Evolutionary conservation across 108 stramenopile genomes (phyloP), one percentile per base, ranked within the genome.

Genomic region (Craspedostauros australis): DNA sequence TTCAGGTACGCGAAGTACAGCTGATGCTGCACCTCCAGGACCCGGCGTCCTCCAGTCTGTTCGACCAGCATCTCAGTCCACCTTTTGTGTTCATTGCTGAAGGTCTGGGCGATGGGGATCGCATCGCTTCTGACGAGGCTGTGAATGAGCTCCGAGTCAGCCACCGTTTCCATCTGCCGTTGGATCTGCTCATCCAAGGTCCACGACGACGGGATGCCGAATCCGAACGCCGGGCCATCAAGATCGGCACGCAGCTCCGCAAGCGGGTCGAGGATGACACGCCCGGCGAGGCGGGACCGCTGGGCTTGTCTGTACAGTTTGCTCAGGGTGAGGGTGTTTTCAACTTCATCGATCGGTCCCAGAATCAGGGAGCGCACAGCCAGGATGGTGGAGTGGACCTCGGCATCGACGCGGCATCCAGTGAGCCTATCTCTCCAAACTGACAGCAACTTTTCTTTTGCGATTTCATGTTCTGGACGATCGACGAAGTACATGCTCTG

Each of bases 1-100:
- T 96, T 96, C 30, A 95, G 60, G 68, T 69, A 93, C 18, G 95
- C 96, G 58, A 88, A 94, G 46, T 95, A 87, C 7, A 95, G 73
- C 28, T 73, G 69, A 53, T 94, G 86, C 66, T 94, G 91, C 9
- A 83, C 75, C 6, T 66, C 57, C 15, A 94, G 46, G 24, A 73
- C 62, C 27, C 22, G 20, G 22, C 73, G 34, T 0, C 84, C 82
- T 45, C 86, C 86, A n/a, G 86, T 79, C 18, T 79, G 64, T 1
- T 45, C 14, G 7, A 88, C 66, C 8, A 91, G 61, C 44, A 74
- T 54, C 16, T 60, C 56, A 46, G 74, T 68, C 53, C 72, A 86
- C 30, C 76, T 63, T 14, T 81, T 58, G 39, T 91, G 86, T 8
- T n/a, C 20, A 26, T 20, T 71, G 47, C 22, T 60, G 66, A 49